A percentile compares a stretch with the other conserved stretches of the same genome.
Conservation (phyloP, 768 basidiomycete species). For the Rhodotorula graminis region DNA sequence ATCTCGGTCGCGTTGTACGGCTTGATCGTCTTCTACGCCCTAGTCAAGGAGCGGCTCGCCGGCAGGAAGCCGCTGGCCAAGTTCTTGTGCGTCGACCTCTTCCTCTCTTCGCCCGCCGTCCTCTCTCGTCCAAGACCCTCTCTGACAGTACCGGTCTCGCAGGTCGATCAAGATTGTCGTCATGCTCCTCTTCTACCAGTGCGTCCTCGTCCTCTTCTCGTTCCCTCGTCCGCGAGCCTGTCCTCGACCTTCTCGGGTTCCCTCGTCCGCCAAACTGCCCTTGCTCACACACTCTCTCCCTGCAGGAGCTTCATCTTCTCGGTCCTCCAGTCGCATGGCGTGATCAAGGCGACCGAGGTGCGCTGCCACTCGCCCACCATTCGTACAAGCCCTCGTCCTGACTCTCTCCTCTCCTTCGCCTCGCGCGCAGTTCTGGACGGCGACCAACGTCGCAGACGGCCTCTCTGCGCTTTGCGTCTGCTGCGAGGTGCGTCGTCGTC, state of each 20-base stretch:
- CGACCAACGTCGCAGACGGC: slow-evolving; percentile 76
- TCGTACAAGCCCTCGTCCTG: too few relatives aligned
- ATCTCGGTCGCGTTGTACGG: slow-evolving; percentile 88
- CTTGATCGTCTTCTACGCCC: slow-evolving; percentile 71
- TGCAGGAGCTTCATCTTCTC: slow-evolving; percentile 60
- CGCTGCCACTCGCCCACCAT: neutral
- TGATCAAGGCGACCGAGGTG: slow-evolving; percentile 62
- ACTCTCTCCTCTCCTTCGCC: too few relatives aligned
- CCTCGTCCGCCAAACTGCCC: too few relatives aligned
- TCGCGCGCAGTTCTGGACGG: slow-evolving; percentile 62
- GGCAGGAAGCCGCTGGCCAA: slow-evolving; percentile 74
- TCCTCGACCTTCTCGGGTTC: too few relatives aligned
- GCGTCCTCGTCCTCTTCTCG: neutral
- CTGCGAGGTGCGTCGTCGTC: slow-evolving; percentile 60
- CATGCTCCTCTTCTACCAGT: slow-evolving; percentile 60
- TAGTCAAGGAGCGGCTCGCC: slow-evolving; percentile 72
- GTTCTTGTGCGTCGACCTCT: slow-evolving; percentile 64
- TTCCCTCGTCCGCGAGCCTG: too few relatives aligned
- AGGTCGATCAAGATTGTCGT: slow-evolving; percentile 31
- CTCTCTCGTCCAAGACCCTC: too few relatives aligned
- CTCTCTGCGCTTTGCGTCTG: slow-evolving; percentile 74
- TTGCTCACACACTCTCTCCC: neutral
- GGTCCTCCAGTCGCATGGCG: slow-evolving; percentile 58
- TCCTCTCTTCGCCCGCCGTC: neutral
- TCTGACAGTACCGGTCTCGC: too few relatives aligned